phyloP scores from a whole-genome alignment of 2,329 filamentous ascomycete genomes.

The Pseudocercospora cruenta region DNA sequence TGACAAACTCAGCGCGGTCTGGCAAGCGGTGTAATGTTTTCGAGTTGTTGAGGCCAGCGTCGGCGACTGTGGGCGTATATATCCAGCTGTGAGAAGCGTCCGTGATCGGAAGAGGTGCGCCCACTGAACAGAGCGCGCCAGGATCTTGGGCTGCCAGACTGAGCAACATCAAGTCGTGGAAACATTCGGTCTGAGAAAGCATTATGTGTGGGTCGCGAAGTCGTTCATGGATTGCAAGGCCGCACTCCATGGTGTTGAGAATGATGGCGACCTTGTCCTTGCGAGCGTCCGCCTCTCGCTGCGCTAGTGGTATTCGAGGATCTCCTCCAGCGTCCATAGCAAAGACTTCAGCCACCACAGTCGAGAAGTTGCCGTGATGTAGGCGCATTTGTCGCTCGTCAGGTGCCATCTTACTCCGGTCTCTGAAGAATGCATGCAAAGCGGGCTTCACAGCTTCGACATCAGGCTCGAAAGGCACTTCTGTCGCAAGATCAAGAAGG shows the following conservation, averaged over 20 bases:
- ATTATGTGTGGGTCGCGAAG: constrained; percentile 30
- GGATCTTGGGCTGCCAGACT: constrained; percentile 48
- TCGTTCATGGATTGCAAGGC: constrained; percentile 41
- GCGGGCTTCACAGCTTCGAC: constrained; percentile 40
- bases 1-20: constrained; percentile 23
- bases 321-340: constrained; percentile 48
- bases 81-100: constrained; percentile 32
- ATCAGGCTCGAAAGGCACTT: constrained; percentile 38
- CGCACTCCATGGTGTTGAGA: constrained; percentile 45
- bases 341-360: constrained; percentile 45
- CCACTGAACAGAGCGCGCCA: constrained; percentile 45
- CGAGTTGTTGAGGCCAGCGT: constrained; percentile 41
- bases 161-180: constrained; percentile 46
- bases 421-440: constrained; percentile 41
- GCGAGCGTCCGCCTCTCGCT: constrained; percentile 46
- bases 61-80: constrained; percentile 39
- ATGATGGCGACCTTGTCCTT: constrained; percentile 50
- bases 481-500: constrained; percentile 42
- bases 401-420: constrained; percentile 34
- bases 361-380: constrained; percentile 41
- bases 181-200: constrained; percentile 44
- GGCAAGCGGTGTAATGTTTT: constrained; percentile 36
- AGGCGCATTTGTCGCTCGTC: constrained; percentile 28
- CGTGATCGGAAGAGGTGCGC: constrained; percentile 34
- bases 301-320: constrained; percentile 44